Evolutionary conservation across 306 rosid species (phyloP).

Genomic region (Begonia loranthoides): DNA sequence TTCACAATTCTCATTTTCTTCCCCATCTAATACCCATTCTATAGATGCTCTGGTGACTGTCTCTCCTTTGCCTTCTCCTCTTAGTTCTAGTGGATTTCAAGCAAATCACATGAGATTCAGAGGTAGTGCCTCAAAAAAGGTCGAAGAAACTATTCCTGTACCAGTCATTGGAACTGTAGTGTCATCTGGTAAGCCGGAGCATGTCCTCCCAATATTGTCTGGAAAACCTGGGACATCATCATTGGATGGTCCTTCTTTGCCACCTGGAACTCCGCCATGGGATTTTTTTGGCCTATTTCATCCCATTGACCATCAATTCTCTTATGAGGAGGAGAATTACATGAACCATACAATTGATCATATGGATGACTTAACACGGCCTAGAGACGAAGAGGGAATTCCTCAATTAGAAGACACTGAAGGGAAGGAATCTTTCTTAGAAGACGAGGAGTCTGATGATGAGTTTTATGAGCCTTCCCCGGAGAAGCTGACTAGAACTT

Average conservation of each 20-base stretch:
- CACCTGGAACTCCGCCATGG: slow-evolving; percentile 56
- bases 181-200: slow-evolving; percentile 35
- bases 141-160: slow-evolving; percentile 51
- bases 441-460: slow-evolving; percentile 63
- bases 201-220: slow-evolving; percentile 22
- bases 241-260: slow-evolving; percentile 42
- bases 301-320: slow-evolving; percentile 56
- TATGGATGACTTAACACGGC: slow-evolving; percentile 29
- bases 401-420: slow-evolving; percentile 62
- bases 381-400: slow-evolving; percentile 61
- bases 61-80: slow-evolving; percentile 62
- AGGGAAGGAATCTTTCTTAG: slow-evolving; percentile 39
- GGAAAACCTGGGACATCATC: slow-evolving; percentile 28
- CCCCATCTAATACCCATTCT: slow-evolving; percentile 44
- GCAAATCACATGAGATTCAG: slow-evolving; percentile 56
- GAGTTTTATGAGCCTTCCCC: slow-evolving; percentile 75
- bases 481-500: slow-evolving; percentile 49
- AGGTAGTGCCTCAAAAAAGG: slow-evolving; percentile 32
- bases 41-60: slow-evolving; percentile 27
- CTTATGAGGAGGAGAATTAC: slow-evolving; percentile 52
- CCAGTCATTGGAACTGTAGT: slow-evolving; percentile 48
- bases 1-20: slow-evolving; percentile 46
- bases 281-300: slow-evolving; percentile 81
- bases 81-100: slow-evolving; percentile 40
- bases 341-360: slow-evolving; percentile 25